Evolutionary conservation across 345 rosid species (phyloP), one percentile per base, ranked within the genome.

Genomic region (Eucalyptus brandiana): DNA sequence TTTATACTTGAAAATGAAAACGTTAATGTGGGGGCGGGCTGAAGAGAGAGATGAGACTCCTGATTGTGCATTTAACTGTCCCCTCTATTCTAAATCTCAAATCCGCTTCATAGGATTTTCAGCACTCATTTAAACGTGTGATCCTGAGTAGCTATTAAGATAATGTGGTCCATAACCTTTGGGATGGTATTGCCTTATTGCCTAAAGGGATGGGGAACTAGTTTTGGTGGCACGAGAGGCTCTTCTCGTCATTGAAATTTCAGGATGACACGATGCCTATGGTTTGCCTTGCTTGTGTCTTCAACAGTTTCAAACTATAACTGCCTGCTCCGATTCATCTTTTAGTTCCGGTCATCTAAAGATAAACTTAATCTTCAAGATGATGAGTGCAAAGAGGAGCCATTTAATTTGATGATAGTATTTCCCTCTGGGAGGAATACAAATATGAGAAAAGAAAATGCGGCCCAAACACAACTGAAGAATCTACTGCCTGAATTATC

Each of bases 371-470:
- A 86, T 86, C 24, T 83, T 26, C 86, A 65, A 50, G 65, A 72
- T 67, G 88, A 90, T 92, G 95, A 95, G 93, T 92, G 87, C 91
- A 89, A 87, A 92, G 95, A 93, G 81, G 87, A 81, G 53, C 45
- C 17, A 86, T 89, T 89, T 91, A 69, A 45, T 86, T 88, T 93
- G 91, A 93, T 42, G 87, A 76, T 91, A 92, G 91, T 90, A 18
- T 53, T 32, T 72, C 90, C 93, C 90, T 88, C 91, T 67, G 37
- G 86, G 69, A 92, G 93, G 90, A 92, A 91, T 91, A 92, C 93
- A 87, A 94, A 89, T 89, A 93, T 92, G 97, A 93, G 93, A 88
- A 94, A 93, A 90, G 97, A 95, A 90, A 95, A 95, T 62, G 65
- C 69, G 87, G 87, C 88, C 49, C 80, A 89, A 34, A 91, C 92